phyloP scores from a whole-genome alignment of 2,329 filamentous ascomycete species.

The Diaporthe eres region DNA sequence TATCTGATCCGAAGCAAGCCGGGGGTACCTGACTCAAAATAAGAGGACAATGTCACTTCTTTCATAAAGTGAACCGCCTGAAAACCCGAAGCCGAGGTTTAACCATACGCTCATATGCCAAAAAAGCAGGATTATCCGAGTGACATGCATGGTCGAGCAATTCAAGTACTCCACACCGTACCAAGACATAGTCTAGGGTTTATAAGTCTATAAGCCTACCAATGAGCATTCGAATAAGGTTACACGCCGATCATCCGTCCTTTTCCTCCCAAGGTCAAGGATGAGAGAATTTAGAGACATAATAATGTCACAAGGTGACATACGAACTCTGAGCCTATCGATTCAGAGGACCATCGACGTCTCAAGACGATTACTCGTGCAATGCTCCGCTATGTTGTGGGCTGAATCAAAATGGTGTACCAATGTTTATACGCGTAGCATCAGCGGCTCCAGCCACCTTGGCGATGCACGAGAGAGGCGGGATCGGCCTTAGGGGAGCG shows the following conservation, averaged over 20 bases:
- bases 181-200: too few species aligned
- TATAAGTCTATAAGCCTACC: too few species aligned
- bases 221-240: too few species aligned
- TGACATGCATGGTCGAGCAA: neutral
- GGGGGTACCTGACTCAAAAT: neutral
- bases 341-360: neutral
- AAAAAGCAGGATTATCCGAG: neutral
- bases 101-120: neutral
- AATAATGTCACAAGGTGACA: neutral
- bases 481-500: neutral
- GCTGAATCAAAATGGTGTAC: neutral
- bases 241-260: neutral
- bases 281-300: neutral
- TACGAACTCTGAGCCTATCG: neutral
- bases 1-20: neutral
- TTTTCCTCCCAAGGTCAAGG: neutral
- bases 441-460: constrained; percentile 11
- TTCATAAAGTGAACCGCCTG: neutral
- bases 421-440: neutral
- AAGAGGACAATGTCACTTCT: neutral
- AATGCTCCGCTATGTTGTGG: neutral
- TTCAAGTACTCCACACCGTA: too few species aligned
- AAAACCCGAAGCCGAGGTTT: neutral
- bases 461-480: neutral
- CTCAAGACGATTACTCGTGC: neutral